Evolutionary conservation across 129 eudicot genomes (phyloP).

Genomic region (Centrapalus pauciflorus): DNA sequence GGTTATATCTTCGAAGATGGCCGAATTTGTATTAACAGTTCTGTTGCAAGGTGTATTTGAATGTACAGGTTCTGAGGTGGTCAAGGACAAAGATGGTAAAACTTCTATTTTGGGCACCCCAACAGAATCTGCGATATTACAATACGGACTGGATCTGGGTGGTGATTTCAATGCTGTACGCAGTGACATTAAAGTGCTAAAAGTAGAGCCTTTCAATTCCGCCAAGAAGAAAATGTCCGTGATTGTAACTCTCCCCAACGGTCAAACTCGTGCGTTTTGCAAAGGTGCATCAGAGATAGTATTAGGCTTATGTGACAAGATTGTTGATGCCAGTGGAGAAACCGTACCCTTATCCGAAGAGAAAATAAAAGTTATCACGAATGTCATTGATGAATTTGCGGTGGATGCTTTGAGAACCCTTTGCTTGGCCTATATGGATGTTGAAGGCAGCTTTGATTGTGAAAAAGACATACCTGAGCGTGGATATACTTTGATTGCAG

Average conservation of each 20-base stretch:
- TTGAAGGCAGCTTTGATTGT: constrained; percentile 19
- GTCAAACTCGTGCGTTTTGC: constrained; percentile 57
- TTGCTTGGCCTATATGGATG: constrained; percentile 53
- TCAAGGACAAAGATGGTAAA: constrained; percentile 53
- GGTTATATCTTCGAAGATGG: constrained; percentile 23
- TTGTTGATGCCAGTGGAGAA: constrained; percentile 47
- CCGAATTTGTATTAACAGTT: constrained; percentile 32
- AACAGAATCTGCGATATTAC: constrained; percentile 82
- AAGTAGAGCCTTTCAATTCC: constrained; percentile 79
- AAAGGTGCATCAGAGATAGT: constrained; percentile 94
- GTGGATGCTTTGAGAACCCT: constrained; percentile 59
- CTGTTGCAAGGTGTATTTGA: constrained; percentile 68
- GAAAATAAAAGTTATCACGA: constrained; percentile 23
- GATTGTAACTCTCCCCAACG: constrained; percentile 59
- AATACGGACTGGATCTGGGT: constrained; percentile 56
- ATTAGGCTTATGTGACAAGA: constrained; percentile 50
- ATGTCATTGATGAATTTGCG: constrained; percentile 48
- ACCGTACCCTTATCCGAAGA: constrained; percentile 44
- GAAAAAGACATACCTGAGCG: constrained; percentile 30
- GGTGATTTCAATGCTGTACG: constrained; percentile 62
- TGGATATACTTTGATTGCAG: constrained; percentile 49
- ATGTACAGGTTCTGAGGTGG: constrained; percentile 76
- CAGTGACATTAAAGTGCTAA: constrained; percentile 26
- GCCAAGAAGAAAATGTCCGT: constrained; percentile 89
- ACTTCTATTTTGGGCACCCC: constrained; percentile 64